Base-by-base conservation (phyloP, 2,329 filamentous ascomycete species). In the Phaeosphaeriaceae sp. region DNA sequence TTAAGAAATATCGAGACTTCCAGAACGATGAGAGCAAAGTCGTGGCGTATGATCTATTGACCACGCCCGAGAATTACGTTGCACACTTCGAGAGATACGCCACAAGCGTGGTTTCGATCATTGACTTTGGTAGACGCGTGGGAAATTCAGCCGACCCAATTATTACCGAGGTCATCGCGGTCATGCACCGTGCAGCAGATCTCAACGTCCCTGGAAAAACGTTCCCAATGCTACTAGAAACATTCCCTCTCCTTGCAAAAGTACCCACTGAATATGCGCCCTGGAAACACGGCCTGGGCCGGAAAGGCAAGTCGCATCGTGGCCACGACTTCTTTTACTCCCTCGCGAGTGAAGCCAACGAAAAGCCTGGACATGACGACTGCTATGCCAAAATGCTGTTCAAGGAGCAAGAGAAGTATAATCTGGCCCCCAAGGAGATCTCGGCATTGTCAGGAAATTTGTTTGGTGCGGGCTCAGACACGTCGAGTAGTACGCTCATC, bases 171-270 rank as follows among this genome's bases (percentile, higher is more conserved):
- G 85, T 85, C n/a, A 84, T 87, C 56, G 81, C 83, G 0, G 75
- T 85, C 31, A 84, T 87, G 80, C 83, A 88, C 56, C 79, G 84
- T 53, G 84, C 85, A 0, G 85, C 84, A 1, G 84, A 86, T 54
- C 74, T 87, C 4, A 77, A 78, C 24, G 77, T 79, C 1, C 75
- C 75, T 1, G 87, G 77, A 19, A 85, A 85, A 67, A 81, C 74
- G 0, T 86, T 87, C 58, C 85, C 85, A 3, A 86, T 86, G 82
- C 71, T 87, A 25, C 80, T 86, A 74, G 84, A 86, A 68, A 86
- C 84, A 0, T 86, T 86, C 68, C 81, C 81, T 45, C 71, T 85
- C 1, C 81, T 86, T n/a, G 85, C 84, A 1, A 52, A 48, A n/a
- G 80, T 86, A 85, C 63, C 85, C 83, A 22, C 86, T 83, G 83